Base-by-base conservation (phyloP, 139 green algal species). In the Tetradesmus obliquus region DNA sequence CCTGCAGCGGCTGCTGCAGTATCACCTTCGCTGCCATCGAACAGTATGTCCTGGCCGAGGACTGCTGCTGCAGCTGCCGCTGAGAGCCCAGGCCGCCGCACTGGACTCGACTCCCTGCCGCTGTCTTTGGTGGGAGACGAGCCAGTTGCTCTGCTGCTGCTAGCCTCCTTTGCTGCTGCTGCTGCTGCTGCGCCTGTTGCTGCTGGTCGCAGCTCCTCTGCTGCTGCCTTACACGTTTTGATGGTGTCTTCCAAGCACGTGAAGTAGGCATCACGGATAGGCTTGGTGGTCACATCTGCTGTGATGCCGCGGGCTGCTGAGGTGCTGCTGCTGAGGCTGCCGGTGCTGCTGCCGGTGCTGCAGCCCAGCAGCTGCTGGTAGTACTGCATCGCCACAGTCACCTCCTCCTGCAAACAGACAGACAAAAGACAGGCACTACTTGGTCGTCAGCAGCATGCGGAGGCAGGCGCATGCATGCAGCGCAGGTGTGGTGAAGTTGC, bases 311-410 rank as follows among this genome's bases (percentile, higher is more conserved):
- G 55, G 17, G 89, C 62, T 66, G 54, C 55, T 66, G 69, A 17
- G 72, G 69, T 82, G 17, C 54, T 72, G 79, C 89, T 88, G 89
- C 66, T 76, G 17, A 53, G 60, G 53, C 54, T 66, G 53, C 20
- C 55, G 5, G 54, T 74, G 83, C 58, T 81, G 76, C 17, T 66
- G 45, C 57, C 22, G 2, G 20, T 84, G 76, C 66, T 69, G 84
- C 22, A 81, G 13, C 12, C 24, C 17, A 86, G 57, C 9, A 92
- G 66, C 51, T 82, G 62, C 15, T 90, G 69, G 84, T 90, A 90
- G 83, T 86, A 87, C 83, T 90, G 83, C 90, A 92, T 87, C 1
- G 45, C 90, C 10, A 90, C 90, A 24, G 90, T 92, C 19, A 92
- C 55, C 90, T 92, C 90, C 57, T 90, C 83, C 89, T 92, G 89